Evolutionary conservation across 345 rosid species (phyloP).

Genomic region (Lepidium africanum): DNA sequence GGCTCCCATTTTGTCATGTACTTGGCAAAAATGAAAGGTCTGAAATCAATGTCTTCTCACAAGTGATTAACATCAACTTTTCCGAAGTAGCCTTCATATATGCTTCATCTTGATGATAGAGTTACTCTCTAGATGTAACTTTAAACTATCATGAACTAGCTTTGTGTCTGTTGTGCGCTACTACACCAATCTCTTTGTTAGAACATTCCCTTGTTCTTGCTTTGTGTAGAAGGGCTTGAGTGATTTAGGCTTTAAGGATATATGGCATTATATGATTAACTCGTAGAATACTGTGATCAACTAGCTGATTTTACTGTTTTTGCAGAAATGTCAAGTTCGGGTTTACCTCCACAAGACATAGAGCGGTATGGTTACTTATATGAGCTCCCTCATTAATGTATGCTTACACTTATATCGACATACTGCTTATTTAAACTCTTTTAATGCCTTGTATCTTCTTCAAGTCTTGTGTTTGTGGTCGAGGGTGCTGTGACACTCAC

Average conservation of each 20-base stretch:
- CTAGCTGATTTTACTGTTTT: conserved; percentile 11
- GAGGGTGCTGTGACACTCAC: conserved; percentile 55
- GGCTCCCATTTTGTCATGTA: conserved; percentile 94
- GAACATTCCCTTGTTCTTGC: not conserved
- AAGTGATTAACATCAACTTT: not conserved
- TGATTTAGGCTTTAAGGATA: not conserved
- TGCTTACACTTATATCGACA: not conserved
- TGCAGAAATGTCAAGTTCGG: conserved; percentile 79
- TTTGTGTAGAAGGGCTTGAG: not conserved
- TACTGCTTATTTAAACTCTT: conserved; percentile 1
- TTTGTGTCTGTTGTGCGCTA: not conserved
- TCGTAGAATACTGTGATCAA: not conserved
- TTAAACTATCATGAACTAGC: not conserved
- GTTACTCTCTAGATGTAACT: not conserved
- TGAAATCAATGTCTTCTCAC: not conserved
- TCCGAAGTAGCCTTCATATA: not conserved
- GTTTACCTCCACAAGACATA: conserved; percentile 44
- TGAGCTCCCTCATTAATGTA: not conserved
- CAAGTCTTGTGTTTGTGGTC: conserved; percentile 71
- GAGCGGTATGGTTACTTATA: conserved; percentile 52
- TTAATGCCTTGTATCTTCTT: not conserved
- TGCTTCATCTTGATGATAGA: not conserved
- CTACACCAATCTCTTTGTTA: not conserved
- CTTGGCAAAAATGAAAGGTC: conserved; percentile 87
- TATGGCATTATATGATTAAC: not conserved